Conservation (phyloP, 31 red algal species). For the Asparagopsis taxiformis region DNA sequence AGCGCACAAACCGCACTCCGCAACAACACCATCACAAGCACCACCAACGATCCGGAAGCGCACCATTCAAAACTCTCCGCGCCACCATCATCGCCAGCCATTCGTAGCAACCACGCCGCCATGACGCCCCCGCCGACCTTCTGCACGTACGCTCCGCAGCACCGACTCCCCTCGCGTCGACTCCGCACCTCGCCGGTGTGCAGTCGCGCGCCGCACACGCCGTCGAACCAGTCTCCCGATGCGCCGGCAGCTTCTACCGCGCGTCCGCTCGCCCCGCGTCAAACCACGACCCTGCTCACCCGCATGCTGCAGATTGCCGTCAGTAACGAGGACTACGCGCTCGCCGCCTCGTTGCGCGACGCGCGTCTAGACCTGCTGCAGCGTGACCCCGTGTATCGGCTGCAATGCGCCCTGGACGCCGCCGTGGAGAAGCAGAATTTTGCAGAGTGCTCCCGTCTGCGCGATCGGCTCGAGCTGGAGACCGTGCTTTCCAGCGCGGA, state of each 20-base stretch:
- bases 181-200: neutral
- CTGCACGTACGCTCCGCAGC: neutral
- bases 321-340: conserved; percentile 11
- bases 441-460: conserved; percentile 4
- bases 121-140: neutral
- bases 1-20: no score
- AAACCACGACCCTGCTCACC: conserved; percentile 9
- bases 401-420: neutral
- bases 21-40: no score
- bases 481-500: conserved; percentile 15
- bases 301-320: conserved; percentile 31
- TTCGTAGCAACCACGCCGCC: no score
- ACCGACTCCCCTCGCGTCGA: neutral
- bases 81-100: no score
- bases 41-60: no score
- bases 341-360: conserved; percentile 30
- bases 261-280: conserved; percentile 20
- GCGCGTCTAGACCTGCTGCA: neutral
- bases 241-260: conserved; percentile 9
- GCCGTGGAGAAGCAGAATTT: conserved; percentile 21
- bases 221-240: neutral
- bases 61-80: no score
- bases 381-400: neutral
- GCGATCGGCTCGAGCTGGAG: conserved; percentile 14
- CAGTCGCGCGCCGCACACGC: neutral